Evolutionary conservation across 768 basidiomycete genomes (phyloP), one percentile per base, ranked within the genome.

Genomic region (Tephrocybe sp.): DNA sequence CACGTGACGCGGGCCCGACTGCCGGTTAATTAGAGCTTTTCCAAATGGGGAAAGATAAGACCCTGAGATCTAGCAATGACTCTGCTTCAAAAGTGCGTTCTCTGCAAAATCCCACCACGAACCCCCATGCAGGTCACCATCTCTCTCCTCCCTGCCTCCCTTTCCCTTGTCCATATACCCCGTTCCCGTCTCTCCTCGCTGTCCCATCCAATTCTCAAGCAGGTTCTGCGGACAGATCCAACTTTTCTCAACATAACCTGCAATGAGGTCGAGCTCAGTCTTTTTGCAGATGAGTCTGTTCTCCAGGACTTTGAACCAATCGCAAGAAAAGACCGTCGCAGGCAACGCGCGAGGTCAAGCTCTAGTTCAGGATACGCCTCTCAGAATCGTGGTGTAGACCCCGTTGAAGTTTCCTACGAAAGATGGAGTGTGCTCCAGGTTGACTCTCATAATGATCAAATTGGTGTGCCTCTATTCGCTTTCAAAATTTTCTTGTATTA

Each of bases 361-460:
- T 73, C 78, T 11, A 64, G 60, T 6, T 60, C 63, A 11, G 38
- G 61, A 47, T n/a, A n/a, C 58, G 63, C 48, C 32, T 55, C 60
- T 19, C 58, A 43, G 59, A 58, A 52, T 40, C 61, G 43, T n/a
- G 47, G 53, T 38, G 68, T 73, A 28, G 78, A 83, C 37, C 75
- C 78, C 19, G 75, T 89, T 39, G 84, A 89, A 57, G 78, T 88
- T 38, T 87, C 86, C 1, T 80, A 77, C 53, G 87, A 89, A 52
- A 76, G 75, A 51, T 92, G 89, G 89, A 82, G 77, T 56, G 89
- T 89, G 18, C 74, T 92, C 25, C 88, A 91, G 66, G 84, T 92
- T 46, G 88, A 90, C 64, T 86, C 86, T 0, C 88, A 89, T 64
- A 85, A 79, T 22, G 82, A 89, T 62, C 77, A 78, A 51, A 72